Conservation (phyloP, 208 protist genomes). For the Trypanosoma vivax region DNA sequence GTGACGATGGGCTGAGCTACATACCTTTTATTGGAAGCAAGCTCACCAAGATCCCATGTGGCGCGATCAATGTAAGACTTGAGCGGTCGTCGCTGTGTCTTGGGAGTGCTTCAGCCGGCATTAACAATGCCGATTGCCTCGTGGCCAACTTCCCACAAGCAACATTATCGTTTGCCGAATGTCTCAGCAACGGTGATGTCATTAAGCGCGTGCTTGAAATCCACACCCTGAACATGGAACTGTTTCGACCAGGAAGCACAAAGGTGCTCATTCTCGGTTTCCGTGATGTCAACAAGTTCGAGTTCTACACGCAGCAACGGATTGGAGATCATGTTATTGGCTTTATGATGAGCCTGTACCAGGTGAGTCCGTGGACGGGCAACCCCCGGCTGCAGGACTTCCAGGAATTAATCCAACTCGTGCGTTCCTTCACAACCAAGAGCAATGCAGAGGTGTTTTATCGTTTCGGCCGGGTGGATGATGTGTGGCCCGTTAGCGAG, state of each 20-base stretch:
- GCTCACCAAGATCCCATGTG: constrained; percentile 58
- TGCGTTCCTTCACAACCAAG: constrained; percentile 77
- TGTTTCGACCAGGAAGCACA: constrained; percentile 51
- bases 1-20: background rate
- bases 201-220: constrained; percentile 70
- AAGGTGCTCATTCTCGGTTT: constrained; percentile 75
- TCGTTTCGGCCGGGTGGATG: constrained; percentile 41
- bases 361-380: constrained; percentile 84
- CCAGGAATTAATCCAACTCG: constrained; percentile 69
- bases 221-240: constrained; percentile 64
- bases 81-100: constrained; percentile 61
- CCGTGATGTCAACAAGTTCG: constrained; percentile 58
- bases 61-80: constrained; percentile 44
- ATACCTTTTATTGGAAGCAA: constrained; percentile 61
- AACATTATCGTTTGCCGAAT: constrained; percentile 69
- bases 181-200: constrained; percentile 45
- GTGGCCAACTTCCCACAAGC: constrained; percentile 48
- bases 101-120: constrained; percentile 29
- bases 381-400: constrained; percentile 85
- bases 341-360: constrained; percentile 63
- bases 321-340: constrained; percentile 49
- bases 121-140: constrained; percentile 33
- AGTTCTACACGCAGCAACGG: constrained; percentile 76
- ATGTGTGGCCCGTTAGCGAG: constrained; percentile 1
- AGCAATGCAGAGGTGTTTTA: constrained; percentile 66